Percentiles rank a stretch among this genome's conserved stretches.
phyloP scores from a whole-genome alignment of 169 alveolate genomes.

The Plasmodium chabaudi region DNA sequence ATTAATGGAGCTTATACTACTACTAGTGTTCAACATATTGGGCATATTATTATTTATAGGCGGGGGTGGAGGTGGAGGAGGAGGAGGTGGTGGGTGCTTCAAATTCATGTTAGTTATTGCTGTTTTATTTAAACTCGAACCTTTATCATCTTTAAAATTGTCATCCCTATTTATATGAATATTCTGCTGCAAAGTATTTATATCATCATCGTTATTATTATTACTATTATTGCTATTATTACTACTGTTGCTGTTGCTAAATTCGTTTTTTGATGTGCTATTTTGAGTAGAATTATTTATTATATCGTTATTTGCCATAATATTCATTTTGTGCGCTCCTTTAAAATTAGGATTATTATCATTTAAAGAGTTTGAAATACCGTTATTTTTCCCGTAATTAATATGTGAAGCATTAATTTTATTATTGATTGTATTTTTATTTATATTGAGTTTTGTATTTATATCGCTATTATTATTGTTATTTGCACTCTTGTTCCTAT shows the following conservation, averaged over 20 bases:
- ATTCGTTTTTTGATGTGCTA: constrained; percentile 13
- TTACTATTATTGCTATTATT: constrained; percentile 8
- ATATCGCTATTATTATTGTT: not conserved
- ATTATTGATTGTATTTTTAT: constrained; percentile 14
- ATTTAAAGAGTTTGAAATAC: constrained; percentile 1
- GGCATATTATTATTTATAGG: constrained; percentile 1
- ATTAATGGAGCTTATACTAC: not conserved
- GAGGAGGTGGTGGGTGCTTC: constrained; percentile 21
- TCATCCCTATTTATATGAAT: constrained; percentile 19
- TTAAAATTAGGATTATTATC: constrained; percentile 5
- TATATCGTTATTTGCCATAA: not conserved
- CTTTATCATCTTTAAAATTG: constrained; percentile 37
- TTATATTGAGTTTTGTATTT: constrained; percentile 9
- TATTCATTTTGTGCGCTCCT: constrained; percentile 15
- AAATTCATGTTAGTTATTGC: constrained; percentile 10
- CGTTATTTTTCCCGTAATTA: constrained; percentile 13
- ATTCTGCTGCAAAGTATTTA: constrained; percentile 25
- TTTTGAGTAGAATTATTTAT: constrained; percentile 15
- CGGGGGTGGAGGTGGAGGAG: constrained; percentile 63
- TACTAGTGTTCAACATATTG: constrained; percentile 2
- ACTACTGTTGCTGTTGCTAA: not conserved
- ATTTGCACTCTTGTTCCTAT: not conserved
- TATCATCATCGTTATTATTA: constrained; percentile 10
- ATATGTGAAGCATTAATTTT: constrained; percentile 11
- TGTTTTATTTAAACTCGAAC: constrained; percentile 11